Conservation (phyloP, 129 eudicot genomes). For the Dittrichia graveolens region DNA sequence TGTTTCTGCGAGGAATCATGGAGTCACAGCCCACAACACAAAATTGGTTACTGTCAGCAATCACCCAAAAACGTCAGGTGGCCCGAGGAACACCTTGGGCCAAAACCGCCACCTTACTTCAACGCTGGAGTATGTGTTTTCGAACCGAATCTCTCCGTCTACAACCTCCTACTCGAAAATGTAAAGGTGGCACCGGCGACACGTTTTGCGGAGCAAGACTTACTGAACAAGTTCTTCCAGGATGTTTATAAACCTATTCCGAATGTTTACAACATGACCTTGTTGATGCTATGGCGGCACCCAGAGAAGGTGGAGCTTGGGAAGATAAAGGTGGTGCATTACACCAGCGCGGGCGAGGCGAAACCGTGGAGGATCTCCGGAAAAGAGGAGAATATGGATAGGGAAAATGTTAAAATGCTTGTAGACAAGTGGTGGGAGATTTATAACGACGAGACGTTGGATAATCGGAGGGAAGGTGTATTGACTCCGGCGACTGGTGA, state of each 20-base stretch:
- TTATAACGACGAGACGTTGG: slow-evolving; percentile 38
- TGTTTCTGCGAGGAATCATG: slow-evolving; percentile 86
- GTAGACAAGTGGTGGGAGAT: slow-evolving; percentile 53
- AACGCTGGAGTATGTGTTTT: slow-evolving; percentile 85
- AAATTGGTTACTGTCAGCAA: slow-evolving; percentile 83
- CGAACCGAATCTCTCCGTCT: slow-evolving; percentile 45
- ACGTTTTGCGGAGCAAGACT: no score
- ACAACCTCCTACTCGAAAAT: no score
- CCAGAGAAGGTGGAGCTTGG: slow-evolving; percentile 54
- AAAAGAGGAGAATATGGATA: slow-evolving; percentile 47
- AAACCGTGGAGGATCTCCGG: slow-evolving; percentile 64
- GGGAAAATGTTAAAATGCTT: slow-evolving; percentile 45
- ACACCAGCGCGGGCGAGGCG: slow-evolving; percentile 50
- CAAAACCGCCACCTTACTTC: slow-evolving; percentile 60
- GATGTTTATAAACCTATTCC: slow-evolving; percentile 50
- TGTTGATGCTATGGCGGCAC: slow-evolving; percentile 66
- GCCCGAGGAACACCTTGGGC: slow-evolving; percentile 61
- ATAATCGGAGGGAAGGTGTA: not conserved
- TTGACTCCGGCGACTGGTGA: not conserved
- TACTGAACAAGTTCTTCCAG: no score
- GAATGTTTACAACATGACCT: slow-evolving; percentile 46
- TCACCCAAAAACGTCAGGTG: slow-evolving; percentile 65
- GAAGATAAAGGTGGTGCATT: slow-evolving; percentile 54
- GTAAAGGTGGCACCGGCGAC: no score
- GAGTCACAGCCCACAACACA: slow-evolving; percentile 69